Evolutionary conservation across 169 alveolate genomes (phyloP).

Genomic region (Cryptosporidium baileyi): DNA sequence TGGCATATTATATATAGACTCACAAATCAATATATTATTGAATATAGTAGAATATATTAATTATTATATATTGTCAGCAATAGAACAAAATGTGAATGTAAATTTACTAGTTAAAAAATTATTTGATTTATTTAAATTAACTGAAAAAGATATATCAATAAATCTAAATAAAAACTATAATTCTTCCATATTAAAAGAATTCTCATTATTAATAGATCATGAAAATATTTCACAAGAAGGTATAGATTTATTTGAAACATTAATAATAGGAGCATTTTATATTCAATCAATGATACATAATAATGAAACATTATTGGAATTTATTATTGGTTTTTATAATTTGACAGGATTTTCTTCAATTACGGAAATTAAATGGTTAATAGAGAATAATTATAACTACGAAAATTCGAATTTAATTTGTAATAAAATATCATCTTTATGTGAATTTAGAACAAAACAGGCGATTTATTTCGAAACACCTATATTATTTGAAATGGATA

Average conservation of each 20-base stretch:
- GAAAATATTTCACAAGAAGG: slow-evolving; percentile 37
- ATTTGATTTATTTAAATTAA: not conserved
- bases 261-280: slow-evolving; percentile 6
- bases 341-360: slow-evolving; percentile 43
- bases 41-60: slow-evolving; percentile 16
- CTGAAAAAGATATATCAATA: not conserved
- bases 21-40: slow-evolving; percentile 22
- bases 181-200: not conserved
- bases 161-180: not conserved
- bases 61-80: slow-evolving; percentile 35
- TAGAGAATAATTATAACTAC: not conserved
- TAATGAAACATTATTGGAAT: slow-evolving; percentile 29
- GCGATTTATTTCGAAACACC: slow-evolving; percentile 54
- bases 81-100: slow-evolving; percentile 52
- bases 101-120: slow-evolving; percentile 9
- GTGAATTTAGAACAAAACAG: slow-evolving; percentile 48
- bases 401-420: not conserved
- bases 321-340: slow-evolving; percentile 44
- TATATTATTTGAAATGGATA: slow-evolving; percentile 49
- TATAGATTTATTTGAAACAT: slow-evolving; percentile 3
- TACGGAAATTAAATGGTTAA: slow-evolving; percentile 65
- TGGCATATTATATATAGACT: slow-evolving; percentile 21
- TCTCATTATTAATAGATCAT: not conserved
- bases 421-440: slow-evolving; percentile 23
- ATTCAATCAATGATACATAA: slow-evolving; percentile 46